Conservation (phyloP, 23 red algal genomes). For the Gracilaria gracilis region DNA sequence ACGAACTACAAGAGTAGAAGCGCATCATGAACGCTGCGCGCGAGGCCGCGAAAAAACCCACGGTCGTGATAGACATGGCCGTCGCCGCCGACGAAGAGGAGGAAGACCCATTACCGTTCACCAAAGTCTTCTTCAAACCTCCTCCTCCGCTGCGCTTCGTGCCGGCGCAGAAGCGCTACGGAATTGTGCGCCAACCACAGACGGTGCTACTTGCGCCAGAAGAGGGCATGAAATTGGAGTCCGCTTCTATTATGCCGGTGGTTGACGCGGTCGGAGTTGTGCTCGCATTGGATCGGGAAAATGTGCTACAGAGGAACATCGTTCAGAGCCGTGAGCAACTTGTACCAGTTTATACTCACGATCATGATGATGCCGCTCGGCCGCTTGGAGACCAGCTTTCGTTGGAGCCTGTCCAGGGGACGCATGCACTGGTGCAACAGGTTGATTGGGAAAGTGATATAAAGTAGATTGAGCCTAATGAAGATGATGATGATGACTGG, state of each 20-base stretch:
- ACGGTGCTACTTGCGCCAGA: constrained; percentile 19
- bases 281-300: constrained; percentile 37
- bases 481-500: constrained; percentile 53
- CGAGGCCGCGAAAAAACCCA: constrained; percentile 25
- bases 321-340: background rate
- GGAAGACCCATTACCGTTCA: constrained; percentile 39
- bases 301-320: constrained; percentile 16
- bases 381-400: constrained; percentile 20
- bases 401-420: constrained; percentile 15
- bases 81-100: constrained; percentile 43
- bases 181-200: constrained; percentile 26
- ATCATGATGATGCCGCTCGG: constrained; percentile 24
- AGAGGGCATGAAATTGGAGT: constrained; percentile 36
- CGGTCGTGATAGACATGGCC: background rate
- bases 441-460: constrained; percentile 85
- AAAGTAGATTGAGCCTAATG: constrained; percentile 69
- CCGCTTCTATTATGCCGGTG: background rate
- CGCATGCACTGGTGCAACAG: constrained; percentile 63
- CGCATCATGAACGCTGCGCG: constrained; percentile 45
- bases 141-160: constrained; percentile 29
- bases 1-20: constrained; percentile 23
- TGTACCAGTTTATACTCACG: constrained; percentile 7
- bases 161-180: constrained; percentile 37
- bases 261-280: constrained; percentile 44
- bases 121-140: constrained; percentile 42